These are phyloP conservation scores for Dittrichia graveolens DNA, from an alignment of 129 eudicot genomes.

Conservation along the genomic window DNA sequence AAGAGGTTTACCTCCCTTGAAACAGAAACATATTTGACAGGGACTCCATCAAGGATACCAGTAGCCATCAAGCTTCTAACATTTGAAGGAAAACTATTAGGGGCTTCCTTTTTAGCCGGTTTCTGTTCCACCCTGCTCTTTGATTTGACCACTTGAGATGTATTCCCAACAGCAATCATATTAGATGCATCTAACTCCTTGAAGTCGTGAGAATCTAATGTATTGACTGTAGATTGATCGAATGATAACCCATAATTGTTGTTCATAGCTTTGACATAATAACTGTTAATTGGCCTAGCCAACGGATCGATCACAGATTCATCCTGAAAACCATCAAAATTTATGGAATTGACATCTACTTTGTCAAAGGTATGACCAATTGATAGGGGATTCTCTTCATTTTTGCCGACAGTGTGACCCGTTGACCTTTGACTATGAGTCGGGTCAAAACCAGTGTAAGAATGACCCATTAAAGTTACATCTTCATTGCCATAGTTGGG, in stretches of 20 bases:
- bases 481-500: constrained; percentile 51
- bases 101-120: constrained; percentile 68
- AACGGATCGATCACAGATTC: constrained; percentile 55
- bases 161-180: constrained; percentile 32
- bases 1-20: constrained; percentile 63
- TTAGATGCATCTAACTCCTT: constrained; percentile 55
- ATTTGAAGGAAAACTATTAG: constrained; percentile 88
- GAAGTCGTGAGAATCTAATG: constrained; percentile 36
- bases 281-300: constrained; percentile 48
- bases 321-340: constrained; percentile 64
- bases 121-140: constrained; percentile 61
- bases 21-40: constrained; percentile 66
- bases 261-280: constrained; percentile 37
- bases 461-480: constrained; percentile 47
- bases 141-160: constrained; percentile 42
- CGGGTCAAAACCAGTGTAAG: constrained; percentile 49
- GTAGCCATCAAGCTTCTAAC: constrained; percentile 85
- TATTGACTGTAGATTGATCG: constrained; percentile 53
- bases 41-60: constrained; percentile 88
- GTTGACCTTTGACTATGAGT: constrained; percentile 37
- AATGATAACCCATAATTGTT: constrained; percentile 45
- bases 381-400: constrained; percentile 43
- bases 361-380: neutral
- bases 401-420: constrained; percentile 41
- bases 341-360: constrained; percentile 34